These are phyloP conservation scores for Paramyrothecium sp. DNA, from an alignment of 2,329 filamentous ascomycete genomes.

Conservation along the genomic window DNA sequence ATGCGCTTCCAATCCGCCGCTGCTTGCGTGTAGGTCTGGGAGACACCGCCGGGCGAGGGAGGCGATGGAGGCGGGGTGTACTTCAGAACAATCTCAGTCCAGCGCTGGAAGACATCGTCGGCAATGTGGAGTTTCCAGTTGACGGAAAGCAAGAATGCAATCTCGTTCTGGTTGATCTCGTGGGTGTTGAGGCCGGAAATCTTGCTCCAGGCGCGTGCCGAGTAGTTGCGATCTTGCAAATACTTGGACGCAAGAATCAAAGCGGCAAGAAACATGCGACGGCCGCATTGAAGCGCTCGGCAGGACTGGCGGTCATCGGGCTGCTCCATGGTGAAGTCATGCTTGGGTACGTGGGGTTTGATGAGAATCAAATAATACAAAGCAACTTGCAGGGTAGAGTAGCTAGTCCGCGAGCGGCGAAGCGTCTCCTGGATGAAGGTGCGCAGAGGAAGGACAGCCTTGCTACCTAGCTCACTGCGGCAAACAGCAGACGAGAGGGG, in stretches of 20 bases:
- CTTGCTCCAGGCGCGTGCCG: conserved; percentile 96
- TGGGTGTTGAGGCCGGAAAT: conserved; percentile 92
- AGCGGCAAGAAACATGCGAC: conserved; percentile 94
- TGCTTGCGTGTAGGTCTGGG: conserved; percentile 39
- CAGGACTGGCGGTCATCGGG: conserved; percentile 67
- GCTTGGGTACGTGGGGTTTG: conserved; percentile 80
- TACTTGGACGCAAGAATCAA: conserved; percentile 97
- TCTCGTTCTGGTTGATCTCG: conserved; percentile 97
- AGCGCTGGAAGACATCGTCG: conserved; percentile 83
- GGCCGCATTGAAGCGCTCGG: conserved; percentile 88
- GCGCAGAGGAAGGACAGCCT: conserved; percentile 81
- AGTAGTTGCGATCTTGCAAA: conserved; percentile 96
- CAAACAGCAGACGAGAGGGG: conserved; percentile 81
- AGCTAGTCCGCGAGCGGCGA: conserved; percentile 90
- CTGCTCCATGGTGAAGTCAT: conserved; percentile 86
- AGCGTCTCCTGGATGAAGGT: conserved; percentile 98
- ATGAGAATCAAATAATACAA: conserved; percentile 95
- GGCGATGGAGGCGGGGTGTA: conserved; percentile 72
- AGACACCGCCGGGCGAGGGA: conserved; percentile 48
- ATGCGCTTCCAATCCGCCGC: conserved; percentile 56
- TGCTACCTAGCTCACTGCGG: conserved; percentile 68
- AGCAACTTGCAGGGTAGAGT: conserved; percentile 94
- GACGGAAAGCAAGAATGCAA: conserved; percentile 84
- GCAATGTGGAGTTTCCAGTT: conserved; percentile 95
- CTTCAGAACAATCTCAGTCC: conserved; percentile 89